phyloP scores from a whole-genome alignment of 768 basidiomycete genomes.

The Rhizopogon vesiculosus region DNA sequence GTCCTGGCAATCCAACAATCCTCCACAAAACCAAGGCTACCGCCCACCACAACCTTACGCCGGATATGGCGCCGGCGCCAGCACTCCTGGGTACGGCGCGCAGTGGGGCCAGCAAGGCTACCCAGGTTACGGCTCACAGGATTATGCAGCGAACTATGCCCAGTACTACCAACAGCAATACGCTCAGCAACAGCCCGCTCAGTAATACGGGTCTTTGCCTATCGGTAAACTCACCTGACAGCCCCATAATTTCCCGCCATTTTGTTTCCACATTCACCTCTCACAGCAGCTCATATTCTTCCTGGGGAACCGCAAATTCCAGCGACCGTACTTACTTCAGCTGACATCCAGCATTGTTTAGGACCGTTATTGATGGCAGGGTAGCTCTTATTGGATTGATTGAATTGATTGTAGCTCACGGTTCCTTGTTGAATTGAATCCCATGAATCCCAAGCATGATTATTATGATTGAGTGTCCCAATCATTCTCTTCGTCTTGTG shows the following conservation, averaged over 20 bases:
- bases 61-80: conserved; percentile 38
- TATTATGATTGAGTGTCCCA: too few species aligned
- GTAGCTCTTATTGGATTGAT: conserved; percentile 2
- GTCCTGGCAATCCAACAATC: conserved; percentile 62
- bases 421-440: background rate
- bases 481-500: too few species aligned
- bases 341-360: conserved; percentile 3
- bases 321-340: background rate
- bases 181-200: conserved; percentile 55
- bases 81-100: conserved; percentile 36
- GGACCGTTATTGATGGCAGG: conserved; percentile 2
- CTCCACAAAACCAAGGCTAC: conserved; percentile 53
- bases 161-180: conserved; percentile 90
- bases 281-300: conserved; percentile 1
- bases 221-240: background rate
- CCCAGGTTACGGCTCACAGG: conserved; percentile 40
- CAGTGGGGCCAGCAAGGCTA: conserved; percentile 36
- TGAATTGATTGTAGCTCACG: conserved; percentile 1
- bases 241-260: background rate
- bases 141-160: conserved; percentile 75
- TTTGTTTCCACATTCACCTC: background rate
- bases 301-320: background rate
- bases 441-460: background rate
- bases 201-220: background rate
- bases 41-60: conserved; percentile 67